Evolutionary conservation across 257 asterid genomes (phyloP).

Genomic region (Petunia axillaris): DNA sequence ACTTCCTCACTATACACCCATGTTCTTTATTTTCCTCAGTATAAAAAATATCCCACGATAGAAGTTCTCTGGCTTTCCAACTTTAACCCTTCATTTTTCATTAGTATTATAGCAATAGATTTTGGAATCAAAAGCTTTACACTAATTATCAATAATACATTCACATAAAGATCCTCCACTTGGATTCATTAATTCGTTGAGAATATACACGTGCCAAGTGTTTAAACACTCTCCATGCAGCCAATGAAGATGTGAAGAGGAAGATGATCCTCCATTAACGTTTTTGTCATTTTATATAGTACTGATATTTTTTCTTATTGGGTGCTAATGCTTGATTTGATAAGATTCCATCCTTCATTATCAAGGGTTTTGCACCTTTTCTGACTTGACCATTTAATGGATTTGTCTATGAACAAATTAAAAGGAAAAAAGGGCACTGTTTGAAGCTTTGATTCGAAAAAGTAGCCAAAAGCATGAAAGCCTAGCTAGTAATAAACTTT

Average conservation of each 20-base stretch:
- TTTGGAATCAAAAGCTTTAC: constrained; percentile 28
- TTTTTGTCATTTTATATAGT: not conserved
- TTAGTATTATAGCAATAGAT: constrained; percentile 26
- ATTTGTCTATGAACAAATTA: constrained; percentile 11
- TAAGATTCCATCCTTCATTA: constrained; percentile 68
- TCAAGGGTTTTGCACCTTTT: constrained; percentile 30
- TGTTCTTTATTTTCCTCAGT: not conserved
- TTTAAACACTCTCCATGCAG: constrained; percentile 31
- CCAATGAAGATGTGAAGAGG: constrained; percentile 47
- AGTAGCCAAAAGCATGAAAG: constrained; percentile 10
- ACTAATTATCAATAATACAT: not conserved
- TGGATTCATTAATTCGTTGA: constrained; percentile 26
- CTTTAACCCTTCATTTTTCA: constrained; percentile 28
- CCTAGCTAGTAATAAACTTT: constrained; percentile 7
- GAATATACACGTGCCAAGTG: constrained; percentile 51
- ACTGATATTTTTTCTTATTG: constrained; percentile 34
- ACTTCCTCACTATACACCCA: constrained; percentile 40
- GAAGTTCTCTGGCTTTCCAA: constrained; percentile 35
- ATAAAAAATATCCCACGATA: constrained; percentile 24
- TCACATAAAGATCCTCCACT: constrained; percentile 35
- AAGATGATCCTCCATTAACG: constrained; percentile 1
- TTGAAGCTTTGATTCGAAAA: constrained; percentile 5
- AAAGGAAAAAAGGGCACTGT: constrained; percentile 21
- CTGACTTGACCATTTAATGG: constrained; percentile 32
- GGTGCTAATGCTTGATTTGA: constrained; percentile 53